Evolutionary conservation across 176 grass and related monocot genomes (phyloP), one percentile per base, ranked within the genome.

Genomic region (Avena insularis): DNA sequence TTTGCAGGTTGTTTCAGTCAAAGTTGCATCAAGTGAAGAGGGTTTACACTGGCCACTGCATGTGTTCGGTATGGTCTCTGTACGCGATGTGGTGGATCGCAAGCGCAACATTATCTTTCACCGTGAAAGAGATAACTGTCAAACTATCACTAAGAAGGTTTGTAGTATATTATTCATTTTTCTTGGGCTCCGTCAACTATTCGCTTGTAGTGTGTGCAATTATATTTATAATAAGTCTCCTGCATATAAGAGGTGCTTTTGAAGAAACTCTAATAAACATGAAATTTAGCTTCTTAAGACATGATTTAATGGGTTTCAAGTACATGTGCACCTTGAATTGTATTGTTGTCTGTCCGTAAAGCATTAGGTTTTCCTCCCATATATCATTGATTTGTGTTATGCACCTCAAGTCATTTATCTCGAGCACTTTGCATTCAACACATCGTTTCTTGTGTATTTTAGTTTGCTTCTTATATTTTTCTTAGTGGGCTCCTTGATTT

Each of bases 61-160:
- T 16, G 27, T 67, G 27, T 67, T 8, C 3, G 64, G 27, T 16
- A 67, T 35, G 29, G 13, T 35, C 64, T 67, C 64, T 16, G 64
- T 6, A 3, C 64, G 64, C 64, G 64, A 67, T 16, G 29, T 67
- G 64, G 1, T 67, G 64, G 64, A 67, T 35, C 29, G 13, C 64
- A 67, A 67, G 29, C 64, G 64, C 13, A 67, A 67, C 64, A 35
- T 67, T 16, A 35, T 67, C 64, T 67, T 67, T 66, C 63, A 33
- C 63, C 63, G 27, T 0, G 63, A 66, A 66, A 66, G 63, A 16
- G 63, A 66, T 16, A 15, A 33, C 2, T 16, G 27, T 14, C 63
- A 66, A 33, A 31, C 13, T 33, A 66, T 66, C 27, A 66, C 63
- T 25, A 9, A 62, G 59, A 2, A 25, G 59, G 59, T 62, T 43